Percentiles rank a stretch among this genome's conserved stretches.
Evolutionary conservation across 139 green algal genomes (phyloP).

Genomic region (Chlorella ohadii): DNA sequence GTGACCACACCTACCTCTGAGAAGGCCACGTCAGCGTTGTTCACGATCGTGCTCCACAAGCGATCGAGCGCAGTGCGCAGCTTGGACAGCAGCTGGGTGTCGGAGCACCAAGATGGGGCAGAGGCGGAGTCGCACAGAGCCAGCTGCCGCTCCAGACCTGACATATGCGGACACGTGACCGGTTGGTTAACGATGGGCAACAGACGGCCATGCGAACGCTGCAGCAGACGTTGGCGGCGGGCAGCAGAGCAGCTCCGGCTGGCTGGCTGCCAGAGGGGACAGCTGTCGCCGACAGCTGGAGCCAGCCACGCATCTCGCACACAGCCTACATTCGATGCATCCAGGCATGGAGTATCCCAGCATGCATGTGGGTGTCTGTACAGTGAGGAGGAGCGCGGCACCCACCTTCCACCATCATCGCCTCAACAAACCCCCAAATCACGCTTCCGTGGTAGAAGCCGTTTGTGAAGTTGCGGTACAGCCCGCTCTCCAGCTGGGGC

Average conservation of each 20-base stretch:
- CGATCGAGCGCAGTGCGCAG: background rate
- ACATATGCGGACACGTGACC: too few relatives aligned
- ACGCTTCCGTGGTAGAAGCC: background rate
- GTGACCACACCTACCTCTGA: background rate
- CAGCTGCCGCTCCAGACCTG: slow-evolving; percentile 10
- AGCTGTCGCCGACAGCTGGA: too few relatives aligned
- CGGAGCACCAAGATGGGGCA: background rate
- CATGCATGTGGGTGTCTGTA: too few relatives aligned
- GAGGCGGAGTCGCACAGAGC: background rate
- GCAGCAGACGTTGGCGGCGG: too few relatives aligned
- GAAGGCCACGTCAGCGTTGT: background rate
- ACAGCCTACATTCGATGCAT: too few relatives aligned
- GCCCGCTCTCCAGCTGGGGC: background rate
- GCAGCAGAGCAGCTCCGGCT: too few relatives aligned
- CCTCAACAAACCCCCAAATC: background rate
- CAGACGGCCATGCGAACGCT: too few relatives aligned
- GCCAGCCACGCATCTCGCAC: too few relatives aligned
- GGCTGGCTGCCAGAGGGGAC: too few relatives aligned
- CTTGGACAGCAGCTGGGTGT: background rate
- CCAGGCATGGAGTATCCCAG: too few relatives aligned
- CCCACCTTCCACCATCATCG: slow-evolving; percentile 7
- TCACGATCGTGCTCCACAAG: background rate
- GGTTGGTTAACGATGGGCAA: too few relatives aligned
- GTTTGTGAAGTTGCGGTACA: background rate
- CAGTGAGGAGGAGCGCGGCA: too few relatives aligned